A percentile compares a stretch with the other conserved stretches of the same genome.
phyloP scores from a whole-genome alignment of 2,329 filamentous ascomycete species.

The Botryosphaeria agaves region DNA sequence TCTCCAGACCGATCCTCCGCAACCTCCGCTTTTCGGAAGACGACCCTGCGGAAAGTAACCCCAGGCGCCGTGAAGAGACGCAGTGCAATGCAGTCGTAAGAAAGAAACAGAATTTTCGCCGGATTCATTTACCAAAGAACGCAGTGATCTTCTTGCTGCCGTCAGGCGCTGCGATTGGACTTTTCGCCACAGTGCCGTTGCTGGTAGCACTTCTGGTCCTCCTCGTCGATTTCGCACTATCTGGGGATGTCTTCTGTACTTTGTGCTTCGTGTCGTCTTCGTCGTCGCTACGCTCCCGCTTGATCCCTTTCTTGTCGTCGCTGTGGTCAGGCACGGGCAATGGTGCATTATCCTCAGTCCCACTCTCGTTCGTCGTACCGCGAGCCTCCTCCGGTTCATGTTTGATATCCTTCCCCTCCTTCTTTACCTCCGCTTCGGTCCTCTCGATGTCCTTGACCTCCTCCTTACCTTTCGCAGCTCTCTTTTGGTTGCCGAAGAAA shows the following conservation, averaged over 20 bases:
- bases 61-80: too few species aligned
- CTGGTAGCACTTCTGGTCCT: slow-evolving; percentile 38
- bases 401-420: slow-evolving; percentile 15
- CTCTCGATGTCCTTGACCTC: slow-evolving; percentile 11
- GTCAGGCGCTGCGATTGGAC: slow-evolving; percentile 23
- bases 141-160: slow-evolving; percentile 40
- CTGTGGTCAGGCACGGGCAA: slow-evolving; percentile 20
- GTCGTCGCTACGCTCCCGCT: slow-evolving; percentile 28
- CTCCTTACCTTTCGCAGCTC: slow-evolving; percentile 15
- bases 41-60: too few species aligned
- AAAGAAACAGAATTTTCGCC: too few species aligned
- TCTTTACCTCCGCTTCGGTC: slow-evolving; percentile 10
- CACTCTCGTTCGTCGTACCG: slow-evolving; percentile 25
- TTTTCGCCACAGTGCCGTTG: slow-evolving; percentile 32
- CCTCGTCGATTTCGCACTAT: slow-evolving; percentile 5
- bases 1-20: too few species aligned
- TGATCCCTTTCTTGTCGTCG: slow-evolving; percentile 19
- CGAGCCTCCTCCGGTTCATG: slow-evolving; percentile 22
- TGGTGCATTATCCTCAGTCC: slow-evolving; percentile 34
- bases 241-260: slow-evolving; percentile 11
- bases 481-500: slow-evolving; percentile 55
- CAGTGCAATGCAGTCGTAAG: too few species aligned
- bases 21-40: too few species aligned
- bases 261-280: slow-evolving; percentile 21
- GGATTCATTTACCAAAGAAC: slow-evolving; percentile 36